A percentile compares a stretch with the other conserved stretches of the same genome.
phyloP scores from a whole-genome alignment of 306 rosid species.

The Vicia faba region DNA sequence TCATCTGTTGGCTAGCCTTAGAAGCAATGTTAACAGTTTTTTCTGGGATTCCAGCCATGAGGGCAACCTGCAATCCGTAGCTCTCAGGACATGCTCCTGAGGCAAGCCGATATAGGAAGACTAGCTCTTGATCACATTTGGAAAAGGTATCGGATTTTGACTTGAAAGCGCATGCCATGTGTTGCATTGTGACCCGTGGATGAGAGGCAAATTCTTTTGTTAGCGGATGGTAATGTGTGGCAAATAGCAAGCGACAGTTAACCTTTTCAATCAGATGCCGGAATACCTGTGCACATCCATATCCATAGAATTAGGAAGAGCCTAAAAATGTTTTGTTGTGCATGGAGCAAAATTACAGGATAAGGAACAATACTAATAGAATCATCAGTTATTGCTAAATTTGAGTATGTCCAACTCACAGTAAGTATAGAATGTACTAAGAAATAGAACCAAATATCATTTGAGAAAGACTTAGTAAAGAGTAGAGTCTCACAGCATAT shows the following conservation, averaged over 20 bases:
- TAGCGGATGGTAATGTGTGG: constrained; percentile 95
- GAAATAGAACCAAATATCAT: constrained; percentile 13
- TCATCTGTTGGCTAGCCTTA: constrained; percentile 71
- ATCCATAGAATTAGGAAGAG: constrained; percentile 25
- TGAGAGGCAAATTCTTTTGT: constrained; percentile 92
- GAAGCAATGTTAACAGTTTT: constrained; percentile 69
- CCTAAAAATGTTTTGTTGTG: neutral
- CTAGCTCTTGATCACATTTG: constrained; percentile 57
- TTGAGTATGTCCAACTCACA: neutral
- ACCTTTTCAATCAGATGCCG: constrained; percentile 86
- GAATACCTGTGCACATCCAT: constrained; percentile 64
- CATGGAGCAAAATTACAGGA: constrained; percentile 7
- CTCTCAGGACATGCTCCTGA: constrained; percentile 90
- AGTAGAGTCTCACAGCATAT: constrained; percentile 67
- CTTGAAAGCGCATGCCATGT: constrained; percentile 90
- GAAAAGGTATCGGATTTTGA: constrained; percentile 52
- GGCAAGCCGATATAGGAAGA: constrained; percentile 77
- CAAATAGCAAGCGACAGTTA: constrained; percentile 90
- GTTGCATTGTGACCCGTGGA: constrained; percentile 83
- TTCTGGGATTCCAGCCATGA: constrained; percentile 90
- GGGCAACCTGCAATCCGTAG: constrained; percentile 92
- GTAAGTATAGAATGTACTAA: constrained; percentile 21
- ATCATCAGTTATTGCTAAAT: constrained; percentile 1
- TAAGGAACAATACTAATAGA: constrained; percentile 25
- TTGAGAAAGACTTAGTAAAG: constrained; percentile 2